Conservation (phyloP, 1,284 basidiomycete genomes). For the Albatrellus sp. region DNA sequence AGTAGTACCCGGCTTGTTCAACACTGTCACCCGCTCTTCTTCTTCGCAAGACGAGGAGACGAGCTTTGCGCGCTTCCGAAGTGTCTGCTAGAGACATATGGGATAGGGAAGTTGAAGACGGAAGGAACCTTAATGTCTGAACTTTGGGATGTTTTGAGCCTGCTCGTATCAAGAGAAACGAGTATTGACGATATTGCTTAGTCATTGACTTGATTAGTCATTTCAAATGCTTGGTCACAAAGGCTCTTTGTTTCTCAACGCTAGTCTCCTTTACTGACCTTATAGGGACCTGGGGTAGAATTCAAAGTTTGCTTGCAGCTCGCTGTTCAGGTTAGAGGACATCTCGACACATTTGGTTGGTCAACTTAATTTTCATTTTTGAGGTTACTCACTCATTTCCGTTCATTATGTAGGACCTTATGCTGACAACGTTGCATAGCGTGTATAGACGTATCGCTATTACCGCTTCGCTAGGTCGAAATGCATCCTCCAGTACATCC, state of each 20-base stretch:
- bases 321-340: too few relatives aligned
- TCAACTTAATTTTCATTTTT: not conserved
- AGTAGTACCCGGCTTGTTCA: conserved; percentile 25
- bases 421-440: conserved; percentile 7
- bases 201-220: not conserved
- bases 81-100: conserved; percentile 74
- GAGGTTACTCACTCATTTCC: too few relatives aligned
- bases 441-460: not conserved
- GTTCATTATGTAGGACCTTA: not conserved
- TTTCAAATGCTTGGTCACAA: too few relatives aligned
- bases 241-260: too few relatives aligned
- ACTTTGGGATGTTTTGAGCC: too few relatives aligned
- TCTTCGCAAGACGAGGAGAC: conserved; percentile 71
- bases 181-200: too few relatives aligned
- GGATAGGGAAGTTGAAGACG: too few relatives aligned
- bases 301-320: too few relatives aligned
- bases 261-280: too few relatives aligned
- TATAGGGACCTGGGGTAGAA: too few relatives aligned
- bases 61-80: conserved; percentile 77
- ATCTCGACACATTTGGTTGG: not conserved
- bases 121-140: too few relatives aligned
- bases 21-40: conserved; percentile 54
- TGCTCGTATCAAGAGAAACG: not conserved
- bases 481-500: conserved; percentile 14
- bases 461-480: too few relatives aligned